Conservation (phyloP, 805 yeast genomes). For the Yamadazyma takamatsuzukensis region DNA sequence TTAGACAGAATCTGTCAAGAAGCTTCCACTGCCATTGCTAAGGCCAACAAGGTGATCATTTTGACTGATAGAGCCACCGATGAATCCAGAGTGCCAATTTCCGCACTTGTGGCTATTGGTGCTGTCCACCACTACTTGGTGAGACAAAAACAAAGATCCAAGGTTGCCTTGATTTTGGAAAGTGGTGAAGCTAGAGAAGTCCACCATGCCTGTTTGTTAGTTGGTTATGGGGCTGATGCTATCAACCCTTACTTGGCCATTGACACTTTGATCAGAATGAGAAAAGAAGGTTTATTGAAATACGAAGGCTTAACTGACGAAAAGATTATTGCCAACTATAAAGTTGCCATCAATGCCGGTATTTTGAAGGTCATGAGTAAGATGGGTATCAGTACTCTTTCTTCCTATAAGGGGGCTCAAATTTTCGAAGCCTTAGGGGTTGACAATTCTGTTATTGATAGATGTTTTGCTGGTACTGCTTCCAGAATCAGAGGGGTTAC, state of each 20-base stretch:
- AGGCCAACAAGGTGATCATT: conserved; percentile 68
- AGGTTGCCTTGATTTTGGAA: conserved; percentile 87
- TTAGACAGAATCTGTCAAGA: conserved; percentile 83
- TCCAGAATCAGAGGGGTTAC: conserved; percentile 95
- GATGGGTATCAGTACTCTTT: conserved; percentile 98
- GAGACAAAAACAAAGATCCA: conserved; percentile 92
- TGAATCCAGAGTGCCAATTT: conserved; percentile 67
- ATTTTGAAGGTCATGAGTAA: conserved; percentile 96
- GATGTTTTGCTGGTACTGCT: conserved; percentile 96
- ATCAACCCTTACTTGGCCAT: conserved; percentile 90
- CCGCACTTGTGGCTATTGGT: conserved; percentile 90
- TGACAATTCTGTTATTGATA: conserved; percentile 90
- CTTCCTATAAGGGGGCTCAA: conserved; percentile 99
- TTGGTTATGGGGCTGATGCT: conserved; percentile 98
- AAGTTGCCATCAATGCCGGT: conserved; percentile 83
- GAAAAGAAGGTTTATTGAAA: conserved; percentile 66
- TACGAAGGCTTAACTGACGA: conserved; percentile 54
- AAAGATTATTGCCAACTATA: conserved; percentile 70
- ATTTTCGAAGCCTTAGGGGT: conserved; percentile 96
- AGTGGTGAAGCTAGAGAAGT: conserved; percentile 98
- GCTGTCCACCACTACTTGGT: conserved; percentile 97
- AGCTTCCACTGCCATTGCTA: conserved; percentile 81
- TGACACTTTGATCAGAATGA: conserved; percentile 83
- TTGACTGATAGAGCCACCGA: conserved; percentile 68
- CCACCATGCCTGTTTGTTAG: conserved; percentile 89